Evolutionary conservation across 1,284 basidiomycete species (phyloP).

Genomic region (Cryptococcus sp.): DNA sequence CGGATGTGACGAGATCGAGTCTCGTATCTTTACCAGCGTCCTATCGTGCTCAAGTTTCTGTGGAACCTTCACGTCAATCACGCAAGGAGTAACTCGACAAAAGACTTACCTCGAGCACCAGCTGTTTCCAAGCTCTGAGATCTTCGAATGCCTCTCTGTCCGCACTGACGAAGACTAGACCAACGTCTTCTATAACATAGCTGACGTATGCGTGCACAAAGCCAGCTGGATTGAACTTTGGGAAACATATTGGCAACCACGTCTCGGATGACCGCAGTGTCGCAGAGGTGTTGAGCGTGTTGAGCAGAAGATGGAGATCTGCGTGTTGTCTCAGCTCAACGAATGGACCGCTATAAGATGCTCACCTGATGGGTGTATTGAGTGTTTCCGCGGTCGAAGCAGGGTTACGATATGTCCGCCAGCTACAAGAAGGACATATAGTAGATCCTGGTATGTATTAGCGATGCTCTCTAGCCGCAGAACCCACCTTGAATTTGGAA

Average conservation of each 20-base stretch:
- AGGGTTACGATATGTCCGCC: conserved; percentile 80
- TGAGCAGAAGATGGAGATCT: conserved; percentile 86
- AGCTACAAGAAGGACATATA: conserved; percentile 85
- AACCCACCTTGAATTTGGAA: conserved; percentile 73
- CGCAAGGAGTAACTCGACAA: background rate
- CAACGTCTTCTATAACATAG: conserved; percentile 59
- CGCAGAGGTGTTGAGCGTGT: conserved; percentile 66
- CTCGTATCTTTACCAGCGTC: conserved; percentile 55
- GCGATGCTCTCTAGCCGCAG: background rate
- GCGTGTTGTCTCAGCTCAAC: conserved; percentile 8
- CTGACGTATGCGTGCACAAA: conserved; percentile 93
- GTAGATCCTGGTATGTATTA: conserved; percentile 66
- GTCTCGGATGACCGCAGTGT: conserved; percentile 75
- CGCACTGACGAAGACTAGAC: conserved; percentile 55
- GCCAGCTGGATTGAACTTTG: conserved; percentile 86
- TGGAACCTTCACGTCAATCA: background rate
- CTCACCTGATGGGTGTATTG: conserved; percentile 87
- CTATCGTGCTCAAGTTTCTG: conserved; percentile 67
- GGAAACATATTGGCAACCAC: conserved; percentile 94
- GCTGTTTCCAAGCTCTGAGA: conserved; percentile 68
- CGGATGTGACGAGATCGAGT: conserved; percentile 39
- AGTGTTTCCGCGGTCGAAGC: conserved; percentile 86
- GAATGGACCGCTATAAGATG: conserved; percentile 1
- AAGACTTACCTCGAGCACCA: conserved; percentile 62
- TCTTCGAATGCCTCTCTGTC: conserved; percentile 56